phyloP scores from a whole-genome alignment of 2,329 filamentous ascomycete genomes.

The Hypoxylon sp. region DNA sequence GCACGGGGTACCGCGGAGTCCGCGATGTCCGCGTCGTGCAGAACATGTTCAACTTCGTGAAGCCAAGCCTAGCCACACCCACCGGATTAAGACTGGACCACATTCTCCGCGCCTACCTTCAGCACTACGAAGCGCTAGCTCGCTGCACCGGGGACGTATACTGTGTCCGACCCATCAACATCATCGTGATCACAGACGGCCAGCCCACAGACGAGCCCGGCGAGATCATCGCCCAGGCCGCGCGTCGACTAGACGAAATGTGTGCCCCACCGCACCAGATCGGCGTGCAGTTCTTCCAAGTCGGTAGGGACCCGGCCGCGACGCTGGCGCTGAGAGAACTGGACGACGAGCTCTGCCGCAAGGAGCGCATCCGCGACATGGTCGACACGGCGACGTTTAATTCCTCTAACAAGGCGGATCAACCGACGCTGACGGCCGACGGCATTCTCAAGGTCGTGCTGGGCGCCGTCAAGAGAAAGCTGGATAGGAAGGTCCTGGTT shows the following conservation, averaged over 20 bases:
- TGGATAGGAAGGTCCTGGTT: constrained; percentile 60
- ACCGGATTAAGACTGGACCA: constrained; percentile 75
- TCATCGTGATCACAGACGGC: constrained; percentile 95
- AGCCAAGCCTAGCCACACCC: constrained; percentile 73
- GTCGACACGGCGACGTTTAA: constrained; percentile 88
- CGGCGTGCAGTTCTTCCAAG: constrained; percentile 95
- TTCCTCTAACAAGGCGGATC: constrained; percentile 54
- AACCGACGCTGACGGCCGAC: constrained; percentile 65
- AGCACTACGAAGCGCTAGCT: constrained; percentile 56
- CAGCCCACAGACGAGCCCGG: constrained; percentile 82
- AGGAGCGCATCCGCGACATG: constrained; percentile 76
- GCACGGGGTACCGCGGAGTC: constrained; percentile 71
- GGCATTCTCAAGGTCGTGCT: constrained; percentile 84
- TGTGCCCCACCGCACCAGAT: constrained; percentile 82
- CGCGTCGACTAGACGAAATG: constrained; percentile 73
- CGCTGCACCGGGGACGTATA: constrained; percentile 47
- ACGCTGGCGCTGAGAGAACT: constrained; percentile 71
- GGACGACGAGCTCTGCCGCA: constrained; percentile 74
- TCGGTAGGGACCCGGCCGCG: constrained; percentile 76
- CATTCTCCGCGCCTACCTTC: constrained; percentile 79
- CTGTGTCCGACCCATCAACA: constrained; percentile 78
- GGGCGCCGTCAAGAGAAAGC: constrained; percentile 74
- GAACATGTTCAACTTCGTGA: constrained; percentile 73
- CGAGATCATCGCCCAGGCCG: constrained; percentile 70
- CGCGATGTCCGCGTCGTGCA: constrained; percentile 65